Conservation (phyloP, 345 rosid species). For the Conringia planisiliqua region DNA sequence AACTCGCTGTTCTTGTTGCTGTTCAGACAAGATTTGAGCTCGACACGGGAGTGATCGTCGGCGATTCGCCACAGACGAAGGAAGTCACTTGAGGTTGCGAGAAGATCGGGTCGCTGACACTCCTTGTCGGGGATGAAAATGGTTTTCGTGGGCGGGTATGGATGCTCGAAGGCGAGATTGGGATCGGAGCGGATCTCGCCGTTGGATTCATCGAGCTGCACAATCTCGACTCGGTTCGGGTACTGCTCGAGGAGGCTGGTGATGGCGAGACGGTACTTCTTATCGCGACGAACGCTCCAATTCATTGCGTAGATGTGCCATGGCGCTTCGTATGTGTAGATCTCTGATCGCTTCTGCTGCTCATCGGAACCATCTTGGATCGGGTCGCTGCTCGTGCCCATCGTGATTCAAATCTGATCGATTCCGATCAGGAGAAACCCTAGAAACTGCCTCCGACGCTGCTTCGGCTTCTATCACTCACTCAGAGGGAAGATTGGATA, state of each 20-base stretch:
- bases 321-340: conserved; percentile 93
- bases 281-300: conserved; percentile 99
- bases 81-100: conserved; percentile 90
- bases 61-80: conserved; percentile 84
- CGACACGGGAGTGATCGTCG: conserved; percentile 64
- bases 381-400: conserved; percentile 78
- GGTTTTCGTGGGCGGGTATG: conserved; percentile 82
- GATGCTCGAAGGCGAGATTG: conserved; percentile 85
- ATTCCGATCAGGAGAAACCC: conserved; percentile 26
- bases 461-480: conserved; percentile 10
- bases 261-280: conserved; percentile 90
- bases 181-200: conserved; percentile 92
- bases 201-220: conserved; percentile 92
- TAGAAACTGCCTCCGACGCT: conserved; percentile 16
- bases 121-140: conserved; percentile 93
- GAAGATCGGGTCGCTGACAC: conserved; percentile 79
- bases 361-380: conserved; percentile 79
- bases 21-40: conserved; percentile 68
- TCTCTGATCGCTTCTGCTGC: conserved; percentile 92
- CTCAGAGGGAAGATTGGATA: conserved; percentile 20
- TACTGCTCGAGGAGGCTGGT: conserved; percentile 80
- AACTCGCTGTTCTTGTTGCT: conserved; percentile 86
- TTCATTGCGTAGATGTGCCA: conserved; percentile 99
- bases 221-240: conserved; percentile 79
- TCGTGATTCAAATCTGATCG: conserved; percentile 3